These are phyloP conservation scores for Drechmeria coniospora DNA, from an alignment of 2,329 filamentous ascomycete genomes.

Conservation along the genomic window DNA sequence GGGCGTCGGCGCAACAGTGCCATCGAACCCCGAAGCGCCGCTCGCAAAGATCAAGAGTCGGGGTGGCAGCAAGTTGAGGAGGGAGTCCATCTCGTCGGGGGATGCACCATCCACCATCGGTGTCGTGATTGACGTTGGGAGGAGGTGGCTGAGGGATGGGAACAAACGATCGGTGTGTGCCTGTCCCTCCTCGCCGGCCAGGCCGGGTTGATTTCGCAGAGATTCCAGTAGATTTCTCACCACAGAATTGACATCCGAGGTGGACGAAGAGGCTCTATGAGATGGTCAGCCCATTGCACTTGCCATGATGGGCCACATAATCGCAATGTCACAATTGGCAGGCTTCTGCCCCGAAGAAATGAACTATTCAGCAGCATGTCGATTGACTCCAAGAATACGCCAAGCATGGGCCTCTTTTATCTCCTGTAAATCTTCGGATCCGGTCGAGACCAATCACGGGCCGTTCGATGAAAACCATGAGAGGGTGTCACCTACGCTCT, in stretches of 20 bases:
- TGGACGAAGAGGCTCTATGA: constrained; percentile 42
- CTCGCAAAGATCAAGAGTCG: constrained; percentile 63
- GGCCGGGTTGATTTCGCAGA: constrained; percentile 41
- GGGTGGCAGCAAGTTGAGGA: constrained; percentile 67
- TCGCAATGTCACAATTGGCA: constrained; percentile 6
- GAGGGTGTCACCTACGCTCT: constrained; percentile 80
- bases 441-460: constrained; percentile 9
- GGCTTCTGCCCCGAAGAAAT: constrained; percentile 12
- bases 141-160: constrained; percentile 73
- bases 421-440: constrained; percentile 4
- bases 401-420: constrained; percentile 4
- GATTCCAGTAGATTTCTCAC: constrained; percentile 85
- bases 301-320: constrained; percentile 1
- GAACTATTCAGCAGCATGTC: constrained; percentile 17
- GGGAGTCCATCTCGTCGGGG: constrained; percentile 52
- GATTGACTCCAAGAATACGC: constrained; percentile 9
- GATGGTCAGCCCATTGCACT: constrained; percentile 24
- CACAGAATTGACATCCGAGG: constrained; percentile 55
- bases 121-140: constrained; percentile 63
- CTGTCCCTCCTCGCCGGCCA: constrained; percentile 20
- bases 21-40: constrained; percentile 37
- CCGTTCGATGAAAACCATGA: constrained; percentile 12
- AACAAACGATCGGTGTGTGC: constrained; percentile 43
- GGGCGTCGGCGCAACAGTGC: constrained; percentile 49
- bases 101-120: constrained; percentile 54